Evolutionary conservation across 306 rosid genomes (phyloP).

Genomic region (Prunus mira): DNA sequence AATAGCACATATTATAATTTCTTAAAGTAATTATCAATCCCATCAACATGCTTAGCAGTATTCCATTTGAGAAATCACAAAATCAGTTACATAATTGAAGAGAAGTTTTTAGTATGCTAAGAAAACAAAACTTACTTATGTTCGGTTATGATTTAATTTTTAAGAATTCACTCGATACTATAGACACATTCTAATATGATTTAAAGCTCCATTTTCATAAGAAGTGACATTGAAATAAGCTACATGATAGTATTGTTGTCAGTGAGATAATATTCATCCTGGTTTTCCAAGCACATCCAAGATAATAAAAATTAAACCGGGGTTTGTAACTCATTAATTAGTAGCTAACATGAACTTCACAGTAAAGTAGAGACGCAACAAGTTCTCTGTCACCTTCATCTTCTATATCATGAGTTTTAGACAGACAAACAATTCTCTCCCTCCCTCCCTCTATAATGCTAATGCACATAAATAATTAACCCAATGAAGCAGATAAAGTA

Average conservation of each 20-base stretch:
- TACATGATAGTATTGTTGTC: neutral
- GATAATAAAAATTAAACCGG: neutral
- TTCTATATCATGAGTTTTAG: neutral
- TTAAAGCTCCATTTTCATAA: neutral
- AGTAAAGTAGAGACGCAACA: neutral
- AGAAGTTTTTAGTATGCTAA: neutral
- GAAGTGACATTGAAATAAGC: neutral
- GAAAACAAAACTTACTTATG: neutral
- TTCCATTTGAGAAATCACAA: neutral
- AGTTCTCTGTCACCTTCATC: neutral
- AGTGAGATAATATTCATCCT: neutral
- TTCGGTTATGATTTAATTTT: neutral
- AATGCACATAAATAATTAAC: neutral
- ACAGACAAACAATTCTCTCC: neutral
- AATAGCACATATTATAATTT: neutral
- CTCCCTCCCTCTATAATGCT: neutral
- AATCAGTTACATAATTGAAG: neutral
- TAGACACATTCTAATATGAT: neutral
- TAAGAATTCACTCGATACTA: neutral
- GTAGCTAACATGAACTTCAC: neutral
- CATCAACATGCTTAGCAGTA: neutral
- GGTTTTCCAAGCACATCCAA: neutral
- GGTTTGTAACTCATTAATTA: neutral
- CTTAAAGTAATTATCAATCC: neutral
- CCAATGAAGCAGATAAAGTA: conserved; percentile 9